A percentile compares a stretch with the other conserved stretches of the same genome.
These are phyloP conservation scores for Setomelanomma holmii DNA, from an alignment of 2,329 filamentous ascomycete genomes.

Conservation along the genomic window DNA sequence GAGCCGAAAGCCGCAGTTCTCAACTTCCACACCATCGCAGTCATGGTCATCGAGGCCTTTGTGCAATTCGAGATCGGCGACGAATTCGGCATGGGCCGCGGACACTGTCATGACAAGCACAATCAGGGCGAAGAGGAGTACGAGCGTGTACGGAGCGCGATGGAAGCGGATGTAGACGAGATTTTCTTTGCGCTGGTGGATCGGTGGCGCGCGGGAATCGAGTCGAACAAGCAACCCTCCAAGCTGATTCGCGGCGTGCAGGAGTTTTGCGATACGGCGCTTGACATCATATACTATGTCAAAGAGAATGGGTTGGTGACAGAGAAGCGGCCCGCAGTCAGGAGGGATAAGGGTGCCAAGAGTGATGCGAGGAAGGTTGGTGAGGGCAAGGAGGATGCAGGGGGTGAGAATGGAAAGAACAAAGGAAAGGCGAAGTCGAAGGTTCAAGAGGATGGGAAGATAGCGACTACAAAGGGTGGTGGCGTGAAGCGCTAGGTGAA, in stretches of 20 bases:
- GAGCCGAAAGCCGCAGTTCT: conserved; percentile 31
- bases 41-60: conserved; percentile 41
- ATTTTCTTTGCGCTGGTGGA: conserved; percentile 43
- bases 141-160: conserved; percentile 9
- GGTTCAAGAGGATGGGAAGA: too few species aligned
- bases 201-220: conserved; percentile 38
- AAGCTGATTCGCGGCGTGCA: conserved; percentile 34
- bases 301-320: conserved; percentile 33
- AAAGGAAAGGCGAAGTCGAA: too few species aligned
- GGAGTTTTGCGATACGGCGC: conserved; percentile 42
- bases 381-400: background rate
- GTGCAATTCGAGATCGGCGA: conserved; percentile 34
- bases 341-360: conserved; percentile 25
- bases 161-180: conserved; percentile 31
- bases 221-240: conserved; percentile 19
- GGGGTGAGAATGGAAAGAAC: too few species aligned
- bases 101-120: conserved; percentile 13
- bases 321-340: conserved; percentile 16
- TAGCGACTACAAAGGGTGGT: conserved; percentile 4
- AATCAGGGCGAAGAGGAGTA: conserved; percentile 9
- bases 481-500: conserved; percentile 3
- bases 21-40: conserved; percentile 43
- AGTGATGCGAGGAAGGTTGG: conserved; percentile 13
- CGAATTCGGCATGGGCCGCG: conserved; percentile 17
- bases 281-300: conserved; percentile 40